These are phyloP conservation scores for Erythrophleum ivorense DNA, from an alignment of 331 rosid genomes.

Conservation along the genomic window DNA sequence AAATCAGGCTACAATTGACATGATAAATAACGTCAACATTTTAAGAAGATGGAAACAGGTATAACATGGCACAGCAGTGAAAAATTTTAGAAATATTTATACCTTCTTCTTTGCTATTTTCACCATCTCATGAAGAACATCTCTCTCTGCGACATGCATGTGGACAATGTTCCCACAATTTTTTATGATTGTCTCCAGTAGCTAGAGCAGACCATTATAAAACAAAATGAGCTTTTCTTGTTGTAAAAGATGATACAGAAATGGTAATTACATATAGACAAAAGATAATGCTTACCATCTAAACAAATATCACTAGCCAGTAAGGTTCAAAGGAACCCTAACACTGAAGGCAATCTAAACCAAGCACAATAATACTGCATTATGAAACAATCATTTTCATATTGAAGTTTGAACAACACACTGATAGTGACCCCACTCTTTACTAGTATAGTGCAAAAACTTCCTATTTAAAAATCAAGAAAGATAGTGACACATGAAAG, in stretches of 20 bases:
- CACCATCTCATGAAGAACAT: conserved; percentile 93
- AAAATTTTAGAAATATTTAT: conserved; percentile 39
- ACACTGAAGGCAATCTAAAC: conserved; percentile 1
- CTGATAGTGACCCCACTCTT: neutral
- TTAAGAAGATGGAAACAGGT: conserved; percentile 31
- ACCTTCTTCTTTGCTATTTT: conserved; percentile 95
- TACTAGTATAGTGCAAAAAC: conserved; percentile 21
- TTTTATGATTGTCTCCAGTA: conserved; percentile 90
- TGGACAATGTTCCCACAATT: conserved; percentile 98
- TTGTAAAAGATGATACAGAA: conserved; percentile 32
- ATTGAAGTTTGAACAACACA: neutral
- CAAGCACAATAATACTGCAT: neutral
- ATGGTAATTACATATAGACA: conserved; percentile 15
- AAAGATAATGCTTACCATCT: conserved; percentile 26
- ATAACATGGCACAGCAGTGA: conserved; percentile 34
- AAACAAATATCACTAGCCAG: neutral
- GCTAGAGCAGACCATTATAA: conserved; percentile 63
- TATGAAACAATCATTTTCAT: neutral
- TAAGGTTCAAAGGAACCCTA: conserved; percentile 4
- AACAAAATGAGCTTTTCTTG: conserved; percentile 55
- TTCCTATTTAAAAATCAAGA: conserved; percentile 4
- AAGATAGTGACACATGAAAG: neutral
- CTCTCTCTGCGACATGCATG: conserved; percentile 98
- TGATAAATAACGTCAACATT: conserved; percentile 47
- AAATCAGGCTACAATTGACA: conserved; percentile 78